Conservation (phyloP, 1,284 basidiomycete genomes). For the Trametes hirsuta region DNA sequence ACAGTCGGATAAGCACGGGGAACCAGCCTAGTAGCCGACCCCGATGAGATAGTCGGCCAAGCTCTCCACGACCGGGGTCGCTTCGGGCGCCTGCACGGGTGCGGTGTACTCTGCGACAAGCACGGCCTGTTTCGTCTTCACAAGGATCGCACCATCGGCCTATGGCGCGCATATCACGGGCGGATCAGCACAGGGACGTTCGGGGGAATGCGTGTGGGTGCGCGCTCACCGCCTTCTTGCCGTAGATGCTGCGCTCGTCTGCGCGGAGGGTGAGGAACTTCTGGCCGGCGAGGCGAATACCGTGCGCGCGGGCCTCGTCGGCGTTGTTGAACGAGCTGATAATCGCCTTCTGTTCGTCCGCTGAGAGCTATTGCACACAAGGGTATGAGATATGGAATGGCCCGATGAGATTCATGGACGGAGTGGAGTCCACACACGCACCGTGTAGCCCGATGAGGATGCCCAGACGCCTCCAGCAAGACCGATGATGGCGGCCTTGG, state of each 20-base stretch:
- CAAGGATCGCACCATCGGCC: slow-evolving; percentile 81
- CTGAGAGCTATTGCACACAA: slow-evolving; percentile 56
- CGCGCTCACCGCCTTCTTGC: slow-evolving; percentile 76
- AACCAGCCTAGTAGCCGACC: slow-evolving; percentile 49
- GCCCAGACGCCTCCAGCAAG: slow-evolving; percentile 91
- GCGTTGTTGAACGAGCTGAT: slow-evolving; percentile 57
- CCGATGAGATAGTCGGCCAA: slow-evolving; percentile 84
- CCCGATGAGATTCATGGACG: background rate
- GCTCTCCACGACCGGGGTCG: slow-evolving; percentile 71
- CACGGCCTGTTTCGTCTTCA: slow-evolving; percentile 90
- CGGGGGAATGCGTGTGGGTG: background rate
- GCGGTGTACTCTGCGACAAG: slow-evolving; percentile 80
- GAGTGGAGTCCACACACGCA: slow-evolving; percentile 42
- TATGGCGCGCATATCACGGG: slow-evolving; percentile 35
- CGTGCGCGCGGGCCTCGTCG: slow-evolving; percentile 52
- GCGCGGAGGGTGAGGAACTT: slow-evolving; percentile 84
- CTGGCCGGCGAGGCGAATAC: slow-evolving; percentile 70
- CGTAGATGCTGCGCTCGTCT: slow-evolving; percentile 68
- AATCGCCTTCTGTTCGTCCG: slow-evolving; percentile 77
- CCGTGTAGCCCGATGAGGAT: slow-evolving; percentile 70
- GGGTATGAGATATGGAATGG: background rate
- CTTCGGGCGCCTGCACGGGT: slow-evolving; percentile 75
- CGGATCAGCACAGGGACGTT: background rate
- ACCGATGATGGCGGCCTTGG: slow-evolving; percentile 86
- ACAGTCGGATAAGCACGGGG: background rate